Evolutionary conservation across 257 asterid genomes (phyloP).

Genomic region (Plectranthus barbatus): DNA sequence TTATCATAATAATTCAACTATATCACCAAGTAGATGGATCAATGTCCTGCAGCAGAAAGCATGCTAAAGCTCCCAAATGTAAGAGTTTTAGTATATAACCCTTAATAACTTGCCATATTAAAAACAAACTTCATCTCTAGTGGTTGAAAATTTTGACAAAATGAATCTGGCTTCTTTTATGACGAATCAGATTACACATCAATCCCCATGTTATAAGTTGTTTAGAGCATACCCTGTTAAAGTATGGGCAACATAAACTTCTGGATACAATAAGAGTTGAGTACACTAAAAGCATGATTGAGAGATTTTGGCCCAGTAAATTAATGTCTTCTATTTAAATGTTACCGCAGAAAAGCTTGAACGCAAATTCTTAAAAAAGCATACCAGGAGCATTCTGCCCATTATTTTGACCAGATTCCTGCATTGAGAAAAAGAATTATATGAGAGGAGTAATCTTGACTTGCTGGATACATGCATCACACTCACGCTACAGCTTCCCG

Average conservation of each 20-base stretch:
- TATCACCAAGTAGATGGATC: not conserved
- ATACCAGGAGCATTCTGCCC: slow-evolving; percentile 65
- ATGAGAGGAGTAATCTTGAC: slow-evolving; percentile 8
- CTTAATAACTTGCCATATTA: not conserved
- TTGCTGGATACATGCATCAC: not conserved
- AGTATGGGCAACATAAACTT: not conserved
- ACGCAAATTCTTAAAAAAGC: not conserved
- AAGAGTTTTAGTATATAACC: not conserved
- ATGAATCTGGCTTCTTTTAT: not conserved
- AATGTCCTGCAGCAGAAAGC: not conserved
- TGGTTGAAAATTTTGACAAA: not conserved
- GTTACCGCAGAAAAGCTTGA: not conserved
- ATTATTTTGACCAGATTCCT: slow-evolving; percentile 37
- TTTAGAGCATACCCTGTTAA: not conserved
- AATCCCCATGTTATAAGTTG: not conserved
- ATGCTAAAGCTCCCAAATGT: not conserved
- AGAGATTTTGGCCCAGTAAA: not conserved
- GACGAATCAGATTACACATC: not conserved
- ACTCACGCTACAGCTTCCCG: not conserved
- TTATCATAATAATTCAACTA: not conserved
- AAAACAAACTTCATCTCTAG: not conserved
- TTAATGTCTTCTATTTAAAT: not conserved
- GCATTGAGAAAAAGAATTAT: slow-evolving; percentile 18
- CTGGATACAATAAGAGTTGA: not conserved
- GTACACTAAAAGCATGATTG: not conserved